phyloP scores from a whole-genome alignment of 2,329 filamentous ascomycete genomes.

The Penicillium sp. region DNA sequence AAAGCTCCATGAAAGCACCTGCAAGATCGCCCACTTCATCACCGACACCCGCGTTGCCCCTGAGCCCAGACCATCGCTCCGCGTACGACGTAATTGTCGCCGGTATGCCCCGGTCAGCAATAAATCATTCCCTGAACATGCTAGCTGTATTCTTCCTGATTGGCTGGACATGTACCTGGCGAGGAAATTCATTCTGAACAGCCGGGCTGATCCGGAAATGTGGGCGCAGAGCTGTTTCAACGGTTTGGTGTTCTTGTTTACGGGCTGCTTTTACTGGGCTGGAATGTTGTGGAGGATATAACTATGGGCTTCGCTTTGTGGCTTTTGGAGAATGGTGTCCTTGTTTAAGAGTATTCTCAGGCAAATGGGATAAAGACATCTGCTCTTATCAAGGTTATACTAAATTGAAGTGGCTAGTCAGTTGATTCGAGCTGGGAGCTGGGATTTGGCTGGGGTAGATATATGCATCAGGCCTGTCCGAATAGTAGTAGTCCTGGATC shows the following conservation, averaged over 20 bases:
- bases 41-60: slow-evolving; percentile 4
- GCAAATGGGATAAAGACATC: slow-evolving; percentile 9
- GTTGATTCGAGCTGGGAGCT: slow-evolving; percentile 3
- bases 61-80: background rate
- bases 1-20: too few species aligned
- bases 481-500: background rate
- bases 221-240: slow-evolving; percentile 6
- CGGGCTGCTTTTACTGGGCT: slow-evolving; percentile 1
- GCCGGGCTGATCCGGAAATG: background rate
- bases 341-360: background rate
- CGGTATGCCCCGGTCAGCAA: slow-evolving; percentile 15
- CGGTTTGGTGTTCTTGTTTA: slow-evolving; percentile 7
- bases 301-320: slow-evolving; percentile 10
- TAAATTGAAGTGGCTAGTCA: slow-evolving; percentile 7
- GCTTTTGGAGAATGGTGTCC: slow-evolving; percentile 3
- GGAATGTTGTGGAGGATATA: slow-evolving; percentile 1
- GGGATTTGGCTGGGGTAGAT: background rate
- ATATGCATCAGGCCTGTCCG: background rate
- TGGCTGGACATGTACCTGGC: slow-evolving; percentile 14
- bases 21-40: slow-evolving; percentile 12
- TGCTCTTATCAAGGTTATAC: slow-evolving; percentile 1
- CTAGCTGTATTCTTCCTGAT: slow-evolving; percentile 8
- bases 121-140: slow-evolving; percentile 13
- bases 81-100: slow-evolving; percentile 16
- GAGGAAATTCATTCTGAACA: slow-evolving; percentile 3